Evolutionary conservation across 176 grass and related monocot species (phyloP).

Genomic region (Alloteropsis semialata): DNA sequence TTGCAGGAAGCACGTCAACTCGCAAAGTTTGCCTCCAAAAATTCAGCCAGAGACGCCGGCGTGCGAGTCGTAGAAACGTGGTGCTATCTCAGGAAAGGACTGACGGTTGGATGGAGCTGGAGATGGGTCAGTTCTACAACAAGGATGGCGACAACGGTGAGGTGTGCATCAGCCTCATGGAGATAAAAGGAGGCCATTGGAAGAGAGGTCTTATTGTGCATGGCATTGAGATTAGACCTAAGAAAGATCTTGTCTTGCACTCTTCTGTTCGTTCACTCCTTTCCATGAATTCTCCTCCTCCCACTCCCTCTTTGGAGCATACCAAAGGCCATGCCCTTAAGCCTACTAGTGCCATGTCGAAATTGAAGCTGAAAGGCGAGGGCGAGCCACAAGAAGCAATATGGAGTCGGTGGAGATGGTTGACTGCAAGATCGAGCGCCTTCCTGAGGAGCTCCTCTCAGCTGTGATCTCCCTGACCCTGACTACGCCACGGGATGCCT

Average conservation of each 20-base stretch:
- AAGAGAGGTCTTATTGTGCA: slow-evolving; percentile 61
- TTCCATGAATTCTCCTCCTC: too few species aligned
- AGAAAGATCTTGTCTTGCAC: not conserved
- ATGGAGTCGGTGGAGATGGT: too few species aligned
- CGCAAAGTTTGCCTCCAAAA: not conserved
- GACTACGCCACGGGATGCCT: too few species aligned
- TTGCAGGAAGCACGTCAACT: not conserved
- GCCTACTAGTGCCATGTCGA: too few species aligned
- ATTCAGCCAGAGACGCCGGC: too few species aligned
- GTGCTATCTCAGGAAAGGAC: not conserved
- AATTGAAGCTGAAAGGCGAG: too few species aligned
- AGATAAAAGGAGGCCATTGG: not conserved
- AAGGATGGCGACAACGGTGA: slow-evolving; percentile 38
- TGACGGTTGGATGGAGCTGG: slow-evolving; percentile 69
- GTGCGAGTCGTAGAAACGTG: not conserved
- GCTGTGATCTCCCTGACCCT: too few species aligned
- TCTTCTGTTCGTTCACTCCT: too few species aligned
- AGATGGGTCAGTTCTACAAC: slow-evolving; percentile 50
- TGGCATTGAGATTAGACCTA: slow-evolving; percentile 71
- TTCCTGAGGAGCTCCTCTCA: too few species aligned
- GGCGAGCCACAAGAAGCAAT: too few species aligned
- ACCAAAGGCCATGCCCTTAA: too few species aligned
- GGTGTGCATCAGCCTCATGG: slow-evolving; percentile 42
- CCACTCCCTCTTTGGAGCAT: too few species aligned
- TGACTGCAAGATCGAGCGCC: not conserved